Base-by-base conservation (phyloP, 1,284 basidiomycete genomes). In the Porogramme epimiltina region DNA sequence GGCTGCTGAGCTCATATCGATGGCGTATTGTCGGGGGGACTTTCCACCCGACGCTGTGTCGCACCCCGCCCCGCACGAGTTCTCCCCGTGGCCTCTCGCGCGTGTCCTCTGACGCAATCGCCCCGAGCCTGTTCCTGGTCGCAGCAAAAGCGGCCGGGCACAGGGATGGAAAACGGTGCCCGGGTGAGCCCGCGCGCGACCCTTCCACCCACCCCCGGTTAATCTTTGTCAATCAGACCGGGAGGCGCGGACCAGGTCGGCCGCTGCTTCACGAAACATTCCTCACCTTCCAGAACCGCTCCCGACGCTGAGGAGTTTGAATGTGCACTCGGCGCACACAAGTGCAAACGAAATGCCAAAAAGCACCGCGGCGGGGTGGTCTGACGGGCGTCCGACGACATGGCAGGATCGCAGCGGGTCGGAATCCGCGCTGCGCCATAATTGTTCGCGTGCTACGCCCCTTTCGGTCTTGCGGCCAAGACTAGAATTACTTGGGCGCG, bases 211-310 rank as follows among this genome's bases (percentile, higher is more conserved):
- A n/a, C 34, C 9, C 34, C 13, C 13, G 9, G 28, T 31, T 31
- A 31, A 31, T 31, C 28, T 6, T 31, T 31, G 13, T 13, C 28
- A 28, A 24, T 25, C 25, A 41, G 39, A 47, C 40, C 38, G 24
- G 26, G 8, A 24, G 24, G 18, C 16, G 18, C 46, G 20, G 46
- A 24, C 44, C 16, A 23, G 18, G 9, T 22, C 3, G 20, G 28
- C 40, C 33, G 24, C 40, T 26, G 51, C 56, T 55, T 47, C 51
- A 55, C 51, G 52, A 49, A 55, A 47, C 16, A 34, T 52, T 56
- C 56, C 54, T 15, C 16, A 39, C 45, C 47, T 61, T 61, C 59
- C 50, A 56, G 56, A 58, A 25, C 42, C 20, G 42, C 50, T 46
- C 51, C 47, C 50, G 50, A 45, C 47, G 13, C 8, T 13, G 13